Evolutionary conservation across 768 basidiomycete genomes (phyloP).

Genomic region (Lactarius pseudohatsudake): DNA sequence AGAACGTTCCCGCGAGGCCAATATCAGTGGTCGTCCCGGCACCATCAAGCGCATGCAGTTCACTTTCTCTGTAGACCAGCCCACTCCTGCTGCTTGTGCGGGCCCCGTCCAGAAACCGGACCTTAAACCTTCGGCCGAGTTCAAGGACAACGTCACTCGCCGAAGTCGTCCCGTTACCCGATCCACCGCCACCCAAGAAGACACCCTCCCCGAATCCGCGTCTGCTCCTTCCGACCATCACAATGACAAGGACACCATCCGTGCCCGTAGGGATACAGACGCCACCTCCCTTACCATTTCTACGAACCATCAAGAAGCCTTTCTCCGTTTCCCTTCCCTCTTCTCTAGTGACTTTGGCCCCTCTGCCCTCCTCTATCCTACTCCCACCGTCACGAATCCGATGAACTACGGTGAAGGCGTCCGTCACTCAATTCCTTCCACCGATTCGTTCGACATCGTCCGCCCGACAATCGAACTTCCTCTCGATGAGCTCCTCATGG

Average conservation of each 20-base stretch:
- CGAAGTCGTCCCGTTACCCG: constrained; percentile 44
- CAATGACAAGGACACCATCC: constrained; percentile 41
- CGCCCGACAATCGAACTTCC: constrained; percentile 85
- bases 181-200: constrained; percentile 39
- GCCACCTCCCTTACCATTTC: constrained; percentile 28
- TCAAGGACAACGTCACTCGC: constrained; percentile 48
- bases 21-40: constrained; percentile 60
- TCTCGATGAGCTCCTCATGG: constrained; percentile 77
- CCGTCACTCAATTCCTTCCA: constrained; percentile 42
- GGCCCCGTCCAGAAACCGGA: constrained; percentile 61
- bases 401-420: constrained; percentile 81
- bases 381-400: constrained; percentile 63
- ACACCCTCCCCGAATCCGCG: constrained; percentile 20
- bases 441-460: constrained; percentile 58
- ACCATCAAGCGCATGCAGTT: constrained; percentile 89
- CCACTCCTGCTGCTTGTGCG: constrained; percentile 46
- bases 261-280: constrained; percentile 34
- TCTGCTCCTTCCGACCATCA: constrained; percentile 12
- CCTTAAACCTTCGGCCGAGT: constrained; percentile 62
- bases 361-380: constrained; percentile 65
- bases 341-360: constrained; percentile 79
- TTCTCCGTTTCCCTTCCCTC: constrained; percentile 69
- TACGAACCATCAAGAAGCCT: constrained; percentile 35
- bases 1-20: constrained; percentile 72
- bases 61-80: constrained; percentile 82